Base-by-base conservation (phyloP, 2,329 filamentous ascomycete species). In the Pseudogymnoascus sp. region DNA sequence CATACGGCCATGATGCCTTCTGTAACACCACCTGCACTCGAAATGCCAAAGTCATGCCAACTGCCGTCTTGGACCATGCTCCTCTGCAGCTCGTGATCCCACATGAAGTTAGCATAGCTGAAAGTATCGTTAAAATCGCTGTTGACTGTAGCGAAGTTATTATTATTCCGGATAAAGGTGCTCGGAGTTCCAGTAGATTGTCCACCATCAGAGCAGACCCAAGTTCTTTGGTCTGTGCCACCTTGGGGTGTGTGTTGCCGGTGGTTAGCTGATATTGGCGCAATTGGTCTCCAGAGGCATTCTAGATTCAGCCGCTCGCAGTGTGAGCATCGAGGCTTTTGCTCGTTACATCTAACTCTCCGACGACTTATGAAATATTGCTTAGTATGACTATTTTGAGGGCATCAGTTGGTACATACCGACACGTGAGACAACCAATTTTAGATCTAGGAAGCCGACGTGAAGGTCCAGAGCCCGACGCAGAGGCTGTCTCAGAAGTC, bases 291-390 rank as follows among this genome's bases (percentile, higher is more conserved):
- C 81, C 81, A 83, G 59, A 75, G 75, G 69, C 81, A 84, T 55
- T 82, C 76, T 23, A 84, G 73, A 63, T 80, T 80, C 58, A 83
- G 75, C 41, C 80, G 76, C 68, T 78, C 78, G 71, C 81, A 84
- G 67, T 82, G 81, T 60, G 74, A 78, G 68, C 82, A 84, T 16
- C 78, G 70, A 5, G 81, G 81, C 63, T 79, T 76, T 65, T 78
- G 76, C 71, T 83, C 80, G 66, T 82, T 79, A 69, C 81, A 84
- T 66, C 80, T 77, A 66, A 82, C 82, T 71, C 83, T 83, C 64
- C 80, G 75, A 38, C 79, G 78, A 65, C 79, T 80, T 64, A 25
- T 64, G 25, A 22, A 12, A 4, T 19, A 42, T 22, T 42, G 9
- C 19, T 42, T 42, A 42, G 39, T 8, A 42, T 42, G 19, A 42